Percentiles rank a stretch among this genome's conserved stretches.
Evolutionary conservation across 306 rosid species (phyloP).

Genomic region (Rosa rugosa): DNA sequence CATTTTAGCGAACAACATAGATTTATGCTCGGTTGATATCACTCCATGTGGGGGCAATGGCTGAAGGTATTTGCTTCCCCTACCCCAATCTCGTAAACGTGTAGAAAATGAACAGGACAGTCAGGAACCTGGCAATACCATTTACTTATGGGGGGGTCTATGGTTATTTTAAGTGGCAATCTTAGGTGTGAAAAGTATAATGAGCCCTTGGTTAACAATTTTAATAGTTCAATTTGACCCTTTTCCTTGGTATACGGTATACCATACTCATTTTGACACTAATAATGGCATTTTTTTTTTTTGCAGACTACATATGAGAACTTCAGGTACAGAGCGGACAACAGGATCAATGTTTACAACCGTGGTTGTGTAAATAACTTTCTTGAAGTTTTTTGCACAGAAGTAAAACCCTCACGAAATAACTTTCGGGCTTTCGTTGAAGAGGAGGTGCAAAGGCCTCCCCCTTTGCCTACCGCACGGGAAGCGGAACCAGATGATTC

Average conservation of each 20-base stretch:
- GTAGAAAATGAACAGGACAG: neutral
- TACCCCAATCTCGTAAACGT: neutral
- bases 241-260: neutral
- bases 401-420: constrained; percentile 74
- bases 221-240: neutral
- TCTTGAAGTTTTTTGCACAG: constrained; percentile 78
- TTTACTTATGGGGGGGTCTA: neutral
- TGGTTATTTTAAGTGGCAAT: neutral
- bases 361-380: constrained; percentile 76
- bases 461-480: constrained; percentile 32
- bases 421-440: constrained; percentile 70
- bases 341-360: constrained; percentile 67
- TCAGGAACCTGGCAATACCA: constrained; percentile 1
- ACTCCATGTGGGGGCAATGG: neutral
- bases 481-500: constrained; percentile 52
- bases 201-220: neutral
- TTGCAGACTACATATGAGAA: constrained; percentile 91
- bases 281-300: neutral
- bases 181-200: neutral
- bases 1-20: neutral
- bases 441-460: constrained; percentile 64
- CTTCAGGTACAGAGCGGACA: constrained; percentile 79
- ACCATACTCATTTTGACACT: neutral
- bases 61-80: neutral
- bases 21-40: neutral